These are phyloP conservation scores for Hypoxylon sp. DNA, from an alignment of 2,329 filamentous ascomycete genomes.

Conservation along the genomic window DNA sequence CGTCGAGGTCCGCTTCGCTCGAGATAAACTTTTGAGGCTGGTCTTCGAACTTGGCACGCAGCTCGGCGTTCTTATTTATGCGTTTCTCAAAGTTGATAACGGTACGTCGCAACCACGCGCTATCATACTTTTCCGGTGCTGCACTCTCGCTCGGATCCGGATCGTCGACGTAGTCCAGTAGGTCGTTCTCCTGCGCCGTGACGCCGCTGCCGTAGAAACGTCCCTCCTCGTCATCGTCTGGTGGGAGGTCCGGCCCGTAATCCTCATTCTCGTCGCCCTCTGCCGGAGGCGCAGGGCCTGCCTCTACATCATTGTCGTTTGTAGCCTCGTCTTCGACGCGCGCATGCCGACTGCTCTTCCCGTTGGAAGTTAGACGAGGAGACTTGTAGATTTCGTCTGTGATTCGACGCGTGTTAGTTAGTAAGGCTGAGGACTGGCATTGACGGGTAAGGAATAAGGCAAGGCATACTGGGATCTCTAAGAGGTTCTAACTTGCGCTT, in stretches of 20 bases:
- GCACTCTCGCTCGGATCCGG: slow-evolving; percentile 54
- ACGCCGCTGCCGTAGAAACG: slow-evolving; percentile 96
- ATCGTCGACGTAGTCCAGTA: slow-evolving; percentile 86
- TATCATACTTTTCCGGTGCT: slow-evolving; percentile 81
- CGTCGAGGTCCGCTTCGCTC: slow-evolving; percentile 85
- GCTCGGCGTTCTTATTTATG: slow-evolving; percentile 89
- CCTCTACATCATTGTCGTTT: slow-evolving; percentile 58
- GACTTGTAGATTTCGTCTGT: slow-evolving; percentile 74
- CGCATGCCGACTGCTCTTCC: slow-evolving; percentile 58
- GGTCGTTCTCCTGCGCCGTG: slow-evolving; percentile 81
- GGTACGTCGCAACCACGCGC: slow-evolving; percentile 83
- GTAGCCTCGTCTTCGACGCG: slow-evolving; percentile 59
- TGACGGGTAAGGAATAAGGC: slow-evolving; percentile 23
- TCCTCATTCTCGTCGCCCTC: slow-evolving; percentile 62
- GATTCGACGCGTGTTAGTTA: slow-evolving; percentile 9
- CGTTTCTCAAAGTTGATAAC: slow-evolving; percentile 89
- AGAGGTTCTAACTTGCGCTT: slow-evolving; percentile 74
- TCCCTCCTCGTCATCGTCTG: slow-evolving; percentile 84
- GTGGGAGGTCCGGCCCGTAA: slow-evolving; percentile 48
- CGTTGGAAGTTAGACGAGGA: slow-evolving; percentile 63
- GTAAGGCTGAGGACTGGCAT: not conserved
- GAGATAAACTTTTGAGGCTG: slow-evolving; percentile 51
- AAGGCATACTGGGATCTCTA: slow-evolving; percentile 70
- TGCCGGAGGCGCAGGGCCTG: slow-evolving; percentile 65
- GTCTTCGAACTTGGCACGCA: slow-evolving; percentile 70